phyloP scores from a whole-genome alignment of 2,329 filamentous ascomycete species.

The Calonectria pauciramosa region DNA sequence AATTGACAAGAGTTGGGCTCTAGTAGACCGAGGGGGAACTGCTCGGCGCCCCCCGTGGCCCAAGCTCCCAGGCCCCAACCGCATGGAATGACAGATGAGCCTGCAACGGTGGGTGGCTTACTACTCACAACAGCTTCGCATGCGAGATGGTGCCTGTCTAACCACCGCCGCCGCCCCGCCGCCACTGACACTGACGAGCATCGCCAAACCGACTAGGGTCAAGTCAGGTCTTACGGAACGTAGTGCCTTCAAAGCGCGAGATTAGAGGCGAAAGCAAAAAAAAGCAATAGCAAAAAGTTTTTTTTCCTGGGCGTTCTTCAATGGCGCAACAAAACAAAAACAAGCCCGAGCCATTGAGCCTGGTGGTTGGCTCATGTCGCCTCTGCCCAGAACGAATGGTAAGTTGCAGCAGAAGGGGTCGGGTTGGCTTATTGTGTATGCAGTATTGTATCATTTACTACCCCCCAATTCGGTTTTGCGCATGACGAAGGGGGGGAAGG shows the following conservation, averaged over 20 bases:
- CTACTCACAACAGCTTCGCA: slow-evolving; percentile 3
- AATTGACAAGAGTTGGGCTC: not conserved
- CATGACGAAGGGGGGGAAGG: slow-evolving; percentile 7
- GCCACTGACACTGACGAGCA: slow-evolving; percentile 10
- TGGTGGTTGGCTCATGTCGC: slow-evolving; percentile 12
- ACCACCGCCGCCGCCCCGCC: not conserved
- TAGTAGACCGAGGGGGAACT: not conserved
- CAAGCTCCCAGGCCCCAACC: slow-evolving; percentile 14
- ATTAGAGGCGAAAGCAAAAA: slow-evolving; percentile 1
- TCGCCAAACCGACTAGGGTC: not conserved
- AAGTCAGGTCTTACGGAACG: not conserved
- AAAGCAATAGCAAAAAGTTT: not conserved
- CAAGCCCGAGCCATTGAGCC: not conserved
- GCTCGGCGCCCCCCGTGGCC: not conserved
- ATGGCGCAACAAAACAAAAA: not conserved
- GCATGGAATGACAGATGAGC: slow-evolving; percentile 8
- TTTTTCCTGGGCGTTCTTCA: not conserved
- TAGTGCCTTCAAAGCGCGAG: not conserved
- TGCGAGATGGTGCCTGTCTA: slow-evolving; percentile 9
- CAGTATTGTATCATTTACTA: slow-evolving; percentile 1
- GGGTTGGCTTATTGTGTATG: slow-evolving; percentile 8
- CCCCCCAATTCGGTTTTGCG: slow-evolving; percentile 14
- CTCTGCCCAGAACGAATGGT: not conserved
- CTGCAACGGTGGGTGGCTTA: slow-evolving; percentile 1
- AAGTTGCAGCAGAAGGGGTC: slow-evolving; percentile 2